Evolutionary conservation across 2,329 filamentous ascomycete species (phyloP).

Genomic region (Didymella pinodella): DNA sequence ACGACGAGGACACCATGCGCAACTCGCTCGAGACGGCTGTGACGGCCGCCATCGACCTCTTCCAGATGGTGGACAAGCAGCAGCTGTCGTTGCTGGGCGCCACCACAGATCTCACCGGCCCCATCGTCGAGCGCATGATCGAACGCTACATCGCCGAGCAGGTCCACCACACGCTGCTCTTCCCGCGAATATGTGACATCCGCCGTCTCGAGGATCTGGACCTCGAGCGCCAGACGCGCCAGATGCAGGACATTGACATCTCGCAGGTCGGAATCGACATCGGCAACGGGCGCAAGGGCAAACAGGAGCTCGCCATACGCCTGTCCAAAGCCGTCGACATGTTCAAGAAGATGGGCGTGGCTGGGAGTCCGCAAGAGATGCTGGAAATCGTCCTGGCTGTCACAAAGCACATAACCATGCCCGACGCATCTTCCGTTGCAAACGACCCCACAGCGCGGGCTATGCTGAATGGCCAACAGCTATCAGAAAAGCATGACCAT

Average conservation of each 20-base stretch:
- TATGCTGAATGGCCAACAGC: constrained; percentile 33
- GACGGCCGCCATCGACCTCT: constrained; percentile 91
- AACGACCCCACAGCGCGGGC: constrained; percentile 41
- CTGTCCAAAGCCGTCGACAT: constrained; percentile 82
- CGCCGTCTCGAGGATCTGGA: constrained; percentile 85
- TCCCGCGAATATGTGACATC: constrained; percentile 79
- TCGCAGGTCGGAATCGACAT: constrained; percentile 92
- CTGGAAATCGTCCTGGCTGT: constrained; percentile 79
- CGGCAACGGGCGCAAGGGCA: constrained; percentile 77
- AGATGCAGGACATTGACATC: constrained; percentile 94
- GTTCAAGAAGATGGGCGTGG: constrained; percentile 83
- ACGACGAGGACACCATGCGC: constrained; percentile 91
- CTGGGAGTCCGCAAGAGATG: constrained; percentile 88
- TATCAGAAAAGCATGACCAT: constrained; percentile 62
- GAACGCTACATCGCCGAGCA: constrained; percentile 95
- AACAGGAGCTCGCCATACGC: constrained; percentile 79
- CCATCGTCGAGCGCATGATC: constrained; percentile 90
- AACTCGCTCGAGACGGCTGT: constrained; percentile 90
- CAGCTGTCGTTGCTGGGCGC: constrained; percentile 90
- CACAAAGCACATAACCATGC: constrained; percentile 80
- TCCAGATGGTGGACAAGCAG: constrained; percentile 94
- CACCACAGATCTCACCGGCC: constrained; percentile 91
- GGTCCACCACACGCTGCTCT: constrained; percentile 83
- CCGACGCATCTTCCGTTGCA: constrained; percentile 48
- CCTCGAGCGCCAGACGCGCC: constrained; percentile 85